Evolutionary conservation across 2,329 filamentous ascomycete genomes (phyloP), one percentile per base, ranked within the genome.

Genomic region (Hymenoscyphus infarciens): DNA sequence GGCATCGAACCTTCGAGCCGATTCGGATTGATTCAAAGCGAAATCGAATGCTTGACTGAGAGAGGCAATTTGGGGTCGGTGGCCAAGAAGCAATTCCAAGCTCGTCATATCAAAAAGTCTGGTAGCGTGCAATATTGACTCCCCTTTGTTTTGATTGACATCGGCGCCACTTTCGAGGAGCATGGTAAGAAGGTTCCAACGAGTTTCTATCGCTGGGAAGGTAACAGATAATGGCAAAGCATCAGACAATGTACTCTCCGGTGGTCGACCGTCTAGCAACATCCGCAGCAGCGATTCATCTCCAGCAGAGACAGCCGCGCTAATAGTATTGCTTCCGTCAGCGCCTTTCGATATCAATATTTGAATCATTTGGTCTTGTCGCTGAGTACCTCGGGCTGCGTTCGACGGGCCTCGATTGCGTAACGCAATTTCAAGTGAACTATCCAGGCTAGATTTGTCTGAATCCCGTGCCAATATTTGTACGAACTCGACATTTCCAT

Each of bases 21-120:
- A 39, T 15, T 55, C 22, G 15, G 8, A 13, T 13, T 59, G 42
- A 39, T 58, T 45, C 39, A 63, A n/a, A 19, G 60, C 63, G 4
- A 22, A 15, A 6, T 25, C 49, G 38, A 64, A 64, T n/a, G 63
- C 63, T 39, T n/a, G 27, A 29, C 42, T 59, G 22, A 63, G 42
- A 57, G 52, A 63, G 33, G 54, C 38, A 15, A 56, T 31, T n/a
- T n/a, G 39, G 29, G 55, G 60, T 13, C 27, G 39, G 39, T n/a
- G 39, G 3, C 58, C 55, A 2, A 57, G 60, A 16, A 61, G 31
- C 31, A 57, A 35, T 1, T 56, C 39, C 22, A 57, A 39, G 42
- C 39, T 57, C n/a, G 13, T 16, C 11, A 57, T 13, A 49, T 61
- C 60, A 39, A 54, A 61, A 49, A 61, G 27, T 15, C 53, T 58